Evolutionary conservation across 2,329 filamentous ascomycete genomes (phyloP).

Genomic region (Thyridium curvatum): DNA sequence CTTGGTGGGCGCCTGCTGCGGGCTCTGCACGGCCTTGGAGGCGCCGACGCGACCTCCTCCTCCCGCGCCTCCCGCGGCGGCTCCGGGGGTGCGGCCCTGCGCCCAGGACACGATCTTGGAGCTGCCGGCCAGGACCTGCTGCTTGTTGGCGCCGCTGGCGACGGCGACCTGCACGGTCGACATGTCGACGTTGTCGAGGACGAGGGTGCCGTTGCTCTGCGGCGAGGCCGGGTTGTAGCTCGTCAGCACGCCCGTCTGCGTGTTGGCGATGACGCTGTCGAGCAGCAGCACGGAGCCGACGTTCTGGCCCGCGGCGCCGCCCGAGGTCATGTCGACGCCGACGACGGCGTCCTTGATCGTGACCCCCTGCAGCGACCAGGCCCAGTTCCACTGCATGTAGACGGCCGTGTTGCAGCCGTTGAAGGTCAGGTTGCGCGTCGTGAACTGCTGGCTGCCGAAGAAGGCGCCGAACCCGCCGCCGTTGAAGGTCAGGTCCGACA

Average conservation of each 20-base stretch:
- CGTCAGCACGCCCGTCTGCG: slow-evolving; percentile 69
- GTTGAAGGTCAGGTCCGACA: slow-evolving; percentile 78
- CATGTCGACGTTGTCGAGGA: slow-evolving; percentile 90
- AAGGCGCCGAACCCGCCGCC: slow-evolving; percentile 74
- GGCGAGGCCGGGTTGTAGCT: slow-evolving; percentile 58
- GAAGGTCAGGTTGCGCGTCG: slow-evolving; percentile 75
- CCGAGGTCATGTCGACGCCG: slow-evolving; percentile 72
- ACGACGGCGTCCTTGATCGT: slow-evolving; percentile 68
- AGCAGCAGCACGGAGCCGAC: slow-evolving; percentile 81
- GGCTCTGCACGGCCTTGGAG: slow-evolving; percentile 52
- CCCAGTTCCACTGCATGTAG: slow-evolving; percentile 90
- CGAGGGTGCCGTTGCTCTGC: slow-evolving; percentile 70
- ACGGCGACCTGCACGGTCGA: slow-evolving; percentile 60
- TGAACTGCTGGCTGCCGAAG: slow-evolving; percentile 84
- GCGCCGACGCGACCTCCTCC: slow-evolving; percentile 21
- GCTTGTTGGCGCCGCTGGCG: slow-evolving; percentile 45
- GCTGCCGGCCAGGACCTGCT: slow-evolving; percentile 62
- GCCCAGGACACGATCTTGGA: slow-evolving; percentile 64
- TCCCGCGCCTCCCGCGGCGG: slow-evolving; percentile 32
- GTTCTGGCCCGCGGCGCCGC: slow-evolving; percentile 55
- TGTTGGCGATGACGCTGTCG: slow-evolving; percentile 74
- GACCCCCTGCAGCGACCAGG: slow-evolving; percentile 73
- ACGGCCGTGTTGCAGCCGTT: slow-evolving; percentile 77
- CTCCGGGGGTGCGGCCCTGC: slow-evolving; percentile 71
- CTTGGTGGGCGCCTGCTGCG: slow-evolving; percentile 51